phyloP scores from a whole-genome alignment of 169 alveolate species.

The Plasmodium knowlesi region DNA sequence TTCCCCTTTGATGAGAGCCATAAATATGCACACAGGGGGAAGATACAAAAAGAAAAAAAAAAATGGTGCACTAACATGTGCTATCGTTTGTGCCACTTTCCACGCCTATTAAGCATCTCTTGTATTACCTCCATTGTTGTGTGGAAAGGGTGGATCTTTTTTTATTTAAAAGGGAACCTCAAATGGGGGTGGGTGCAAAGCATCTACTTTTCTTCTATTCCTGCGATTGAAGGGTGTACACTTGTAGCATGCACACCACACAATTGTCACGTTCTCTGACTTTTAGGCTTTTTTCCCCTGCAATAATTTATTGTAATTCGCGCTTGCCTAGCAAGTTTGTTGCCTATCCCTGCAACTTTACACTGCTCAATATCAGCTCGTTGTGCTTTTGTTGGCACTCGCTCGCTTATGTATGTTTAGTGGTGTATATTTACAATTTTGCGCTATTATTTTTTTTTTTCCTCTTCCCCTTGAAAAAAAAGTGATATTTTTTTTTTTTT shows the following conservation, averaged over 20 bases:
- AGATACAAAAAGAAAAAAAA: neutral
- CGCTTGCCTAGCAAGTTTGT: neutral
- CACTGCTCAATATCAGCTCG: neutral
- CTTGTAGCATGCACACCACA: neutral
- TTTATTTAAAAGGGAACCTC: neutral
- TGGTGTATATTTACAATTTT: neutral
- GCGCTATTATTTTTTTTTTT: neutral
- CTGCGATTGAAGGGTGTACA: neutral
- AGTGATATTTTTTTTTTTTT: neutral
- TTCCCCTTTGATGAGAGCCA: neutral
- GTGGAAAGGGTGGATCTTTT: neutral
- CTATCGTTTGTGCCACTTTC: neutral
- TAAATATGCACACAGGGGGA: neutral
- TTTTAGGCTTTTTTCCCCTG: neutral
- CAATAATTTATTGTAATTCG: neutral
- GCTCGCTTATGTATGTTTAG: neutral
- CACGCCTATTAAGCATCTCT: neutral
- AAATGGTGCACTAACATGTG: neutral
- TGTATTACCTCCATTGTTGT: slow-evolving; percentile 44
- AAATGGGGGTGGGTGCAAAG: neutral
- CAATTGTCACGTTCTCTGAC: neutral
- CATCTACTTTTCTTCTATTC: neutral
- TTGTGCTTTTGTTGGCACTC: neutral
- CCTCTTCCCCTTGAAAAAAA: neutral
- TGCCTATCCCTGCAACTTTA: neutral